Evolutionary conservation across 2,329 filamentous ascomycete species (phyloP).

Genomic region (Nannizzia gypsea): DNA sequence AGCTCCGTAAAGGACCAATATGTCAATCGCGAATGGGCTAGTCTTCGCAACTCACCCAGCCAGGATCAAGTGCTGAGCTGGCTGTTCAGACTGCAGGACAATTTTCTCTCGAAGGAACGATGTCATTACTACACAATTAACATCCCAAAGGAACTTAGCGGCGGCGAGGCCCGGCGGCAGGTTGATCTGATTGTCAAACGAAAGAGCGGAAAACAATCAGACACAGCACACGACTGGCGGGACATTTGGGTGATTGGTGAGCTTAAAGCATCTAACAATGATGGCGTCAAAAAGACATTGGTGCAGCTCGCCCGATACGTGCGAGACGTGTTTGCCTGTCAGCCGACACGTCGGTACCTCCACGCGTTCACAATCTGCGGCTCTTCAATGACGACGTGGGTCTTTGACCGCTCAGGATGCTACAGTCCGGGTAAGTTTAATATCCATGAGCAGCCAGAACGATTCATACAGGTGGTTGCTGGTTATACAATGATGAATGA

Average conservation of each 20-base stretch:
- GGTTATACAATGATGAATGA: conserved; percentile 25
- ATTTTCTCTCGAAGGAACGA: no score
- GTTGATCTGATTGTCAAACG: no score
- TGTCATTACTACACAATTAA: no score
- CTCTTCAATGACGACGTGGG: conserved; percentile 20
- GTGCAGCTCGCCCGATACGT: conserved; percentile 14
- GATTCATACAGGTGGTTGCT: conserved; percentile 20
- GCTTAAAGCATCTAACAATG: conserved; percentile 7
- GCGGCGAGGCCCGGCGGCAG: neutral
- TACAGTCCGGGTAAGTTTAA: conserved; percentile 24
- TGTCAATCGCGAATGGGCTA: no score
- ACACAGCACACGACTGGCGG: conserved; percentile 16
- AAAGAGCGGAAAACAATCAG: no score
- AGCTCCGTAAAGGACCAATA: no score
- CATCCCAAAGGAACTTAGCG: no score
- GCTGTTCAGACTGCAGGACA: no score
- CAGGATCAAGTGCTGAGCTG: no score
- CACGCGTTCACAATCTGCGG: conserved; percentile 21
- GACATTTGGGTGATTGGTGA: conserved; percentile 15
- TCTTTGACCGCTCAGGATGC: conserved; percentile 25
- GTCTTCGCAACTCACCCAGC: no score
- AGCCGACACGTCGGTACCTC: conserved; percentile 23
- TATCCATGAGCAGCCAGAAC: conserved; percentile 21
- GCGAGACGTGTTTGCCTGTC: conserved; percentile 11
- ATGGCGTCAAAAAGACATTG: conserved; percentile 9